A percentile compares a stretch with the other conserved stretches of the same genome.
Evolutionary conservation across 2,329 filamentous ascomycete species (phyloP).

Genomic region (Penicillium expansum): DNA sequence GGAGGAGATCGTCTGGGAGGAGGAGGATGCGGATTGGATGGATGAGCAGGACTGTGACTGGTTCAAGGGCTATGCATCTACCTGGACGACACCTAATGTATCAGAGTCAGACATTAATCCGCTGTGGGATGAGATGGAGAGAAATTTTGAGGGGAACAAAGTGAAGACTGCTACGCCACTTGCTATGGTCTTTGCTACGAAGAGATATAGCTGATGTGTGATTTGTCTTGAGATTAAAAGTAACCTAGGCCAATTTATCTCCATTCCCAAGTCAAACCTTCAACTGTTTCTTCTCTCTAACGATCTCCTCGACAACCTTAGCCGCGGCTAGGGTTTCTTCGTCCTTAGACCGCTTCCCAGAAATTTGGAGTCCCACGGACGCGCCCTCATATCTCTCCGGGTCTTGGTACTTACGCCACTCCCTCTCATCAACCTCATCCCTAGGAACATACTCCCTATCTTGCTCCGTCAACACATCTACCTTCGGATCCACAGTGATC

Average conservation of each 20-base stretch:
- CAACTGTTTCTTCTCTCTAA: constrained; percentile 3
- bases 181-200: constrained; percentile 8
- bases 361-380: constrained; percentile 53
- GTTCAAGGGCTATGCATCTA: constrained; percentile 5
- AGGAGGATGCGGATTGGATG: constrained; percentile 1
- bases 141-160: constrained; percentile 3
- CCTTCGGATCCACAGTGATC: constrained; percentile 24
- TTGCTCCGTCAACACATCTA: constrained; percentile 21
- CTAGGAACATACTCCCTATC: constrained; percentile 24
- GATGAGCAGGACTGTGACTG: constrained; percentile 4
- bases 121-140: constrained; percentile 6
- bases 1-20: constrained; percentile 5
- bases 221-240: background rate
- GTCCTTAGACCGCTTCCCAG: constrained; percentile 52
- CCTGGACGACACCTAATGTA: constrained; percentile 4
- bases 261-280: constrained; percentile 1
- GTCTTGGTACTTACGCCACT: constrained; percentile 33
- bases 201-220: background rate
- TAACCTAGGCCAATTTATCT: background rate
- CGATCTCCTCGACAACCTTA: constrained; percentile 24
- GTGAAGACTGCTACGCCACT: constrained; percentile 1
- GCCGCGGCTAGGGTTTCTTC: constrained; percentile 47
- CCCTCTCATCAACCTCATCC: constrained; percentile 29
- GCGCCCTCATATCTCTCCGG: constrained; percentile 39
- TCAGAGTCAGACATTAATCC: background rate